Conservation (phyloP, 306 rosid species). For the Pyrus betulifolia region DNA sequence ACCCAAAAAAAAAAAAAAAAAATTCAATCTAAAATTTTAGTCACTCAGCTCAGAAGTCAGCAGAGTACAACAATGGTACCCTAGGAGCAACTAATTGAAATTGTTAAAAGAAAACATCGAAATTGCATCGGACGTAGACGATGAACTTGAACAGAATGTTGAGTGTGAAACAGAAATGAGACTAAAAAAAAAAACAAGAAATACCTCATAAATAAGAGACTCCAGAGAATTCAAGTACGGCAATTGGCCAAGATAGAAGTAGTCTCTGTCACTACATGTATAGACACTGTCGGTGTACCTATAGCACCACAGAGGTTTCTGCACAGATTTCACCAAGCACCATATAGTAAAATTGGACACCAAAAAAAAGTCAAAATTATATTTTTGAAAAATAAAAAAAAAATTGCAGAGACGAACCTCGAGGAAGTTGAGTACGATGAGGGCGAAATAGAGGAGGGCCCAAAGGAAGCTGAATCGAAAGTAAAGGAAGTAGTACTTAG, state of each 20-base stretch:
- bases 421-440: constrained; percentile 68
- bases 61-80: not conserved
- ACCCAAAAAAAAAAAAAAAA: no score
- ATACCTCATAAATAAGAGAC: constrained; percentile 74
- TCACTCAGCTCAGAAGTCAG: not conserved
- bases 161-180: not conserved
- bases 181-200: not conserved
- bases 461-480: constrained; percentile 40
- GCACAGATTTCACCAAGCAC: constrained; percentile 21
- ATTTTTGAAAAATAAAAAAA: not conserved
- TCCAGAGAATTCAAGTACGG: constrained; percentile 69
- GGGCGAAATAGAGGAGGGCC: constrained; percentile 66
- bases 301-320: constrained; percentile 93
- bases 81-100: constrained; percentile 9
- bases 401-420: constrained; percentile 52
- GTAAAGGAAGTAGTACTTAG: constrained; percentile 59
- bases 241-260: constrained; percentile 82
- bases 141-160: not conserved
- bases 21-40: no score
- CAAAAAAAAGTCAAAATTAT: not conserved
- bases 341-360: not conserved
- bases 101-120: constrained; percentile 1
- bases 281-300: constrained; percentile 16
- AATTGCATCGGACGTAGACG: not conserved
- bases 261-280: constrained; percentile 71